phyloP scores from a whole-genome alignment of 306 rosid species.

The Abrus precatorius region DNA sequence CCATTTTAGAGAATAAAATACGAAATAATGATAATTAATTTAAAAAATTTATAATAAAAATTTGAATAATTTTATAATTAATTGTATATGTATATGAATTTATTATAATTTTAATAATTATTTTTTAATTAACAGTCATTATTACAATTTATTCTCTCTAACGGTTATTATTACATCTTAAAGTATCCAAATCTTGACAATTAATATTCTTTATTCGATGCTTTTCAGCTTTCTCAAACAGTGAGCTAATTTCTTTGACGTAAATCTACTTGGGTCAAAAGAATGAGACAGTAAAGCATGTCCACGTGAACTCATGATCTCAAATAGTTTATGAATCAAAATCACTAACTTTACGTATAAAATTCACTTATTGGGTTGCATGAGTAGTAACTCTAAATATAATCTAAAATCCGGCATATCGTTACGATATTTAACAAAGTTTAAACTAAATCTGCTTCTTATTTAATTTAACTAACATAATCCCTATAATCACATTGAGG shows the following conservation, averaged over 20 bases:
- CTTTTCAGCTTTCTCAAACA: slow-evolving; percentile 18
- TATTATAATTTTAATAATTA: neutral
- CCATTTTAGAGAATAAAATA: neutral
- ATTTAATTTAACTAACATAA: too few species aligned
- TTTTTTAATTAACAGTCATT: neutral
- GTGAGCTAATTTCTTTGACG: slow-evolving; percentile 14
- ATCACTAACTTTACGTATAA: neutral
- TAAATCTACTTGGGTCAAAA: slow-evolving; percentile 31
- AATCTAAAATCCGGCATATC: neutral
- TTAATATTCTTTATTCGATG: slow-evolving; percentile 33
- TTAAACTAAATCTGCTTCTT: neutral
- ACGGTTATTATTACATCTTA: neutral
- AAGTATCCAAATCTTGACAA: neutral
- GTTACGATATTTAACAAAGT: neutral
- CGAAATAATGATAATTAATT: neutral
- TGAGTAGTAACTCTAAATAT: neutral
- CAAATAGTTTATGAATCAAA: slow-evolving; percentile 17
- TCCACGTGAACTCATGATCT: slow-evolving; percentile 24
- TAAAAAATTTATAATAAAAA: neutral
- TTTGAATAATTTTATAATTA: neutral
- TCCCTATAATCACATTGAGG: too few species aligned
- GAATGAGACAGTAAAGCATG: slow-evolving; percentile 23
- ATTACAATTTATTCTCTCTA: neutral
- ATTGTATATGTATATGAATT: neutral
- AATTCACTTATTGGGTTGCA: neutral